Evolutionary conservation across 164 flowering plant genomes (phyloP).

Genomic region (Annona cherimola): DNA sequence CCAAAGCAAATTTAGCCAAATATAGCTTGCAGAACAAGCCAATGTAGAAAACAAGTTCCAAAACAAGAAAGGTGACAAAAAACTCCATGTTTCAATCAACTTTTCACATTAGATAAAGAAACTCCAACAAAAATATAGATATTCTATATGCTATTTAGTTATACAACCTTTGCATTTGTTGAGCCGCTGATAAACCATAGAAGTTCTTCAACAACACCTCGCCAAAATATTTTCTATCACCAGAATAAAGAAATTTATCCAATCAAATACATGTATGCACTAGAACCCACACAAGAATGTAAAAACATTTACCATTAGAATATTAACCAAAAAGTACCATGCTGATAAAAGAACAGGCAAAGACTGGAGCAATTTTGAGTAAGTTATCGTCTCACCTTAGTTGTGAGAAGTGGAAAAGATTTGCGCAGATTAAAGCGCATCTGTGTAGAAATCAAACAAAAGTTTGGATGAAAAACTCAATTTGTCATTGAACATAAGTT

Average conservation of each 20-base stretch:
- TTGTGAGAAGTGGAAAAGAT: conserved; percentile 84
- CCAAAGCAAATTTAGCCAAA: background rate
- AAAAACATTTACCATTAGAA: background rate
- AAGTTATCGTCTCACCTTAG: conserved; percentile 47
- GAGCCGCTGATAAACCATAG: conserved; percentile 98
- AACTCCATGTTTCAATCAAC: background rate
- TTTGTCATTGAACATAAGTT: background rate
- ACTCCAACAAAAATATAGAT: background rate
- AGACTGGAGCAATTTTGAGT: background rate
- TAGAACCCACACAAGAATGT: background rate
- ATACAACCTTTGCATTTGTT: conserved; percentile 79
- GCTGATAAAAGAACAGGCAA: background rate
- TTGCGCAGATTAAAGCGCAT: conserved; percentile 87
- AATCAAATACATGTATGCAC: background rate
- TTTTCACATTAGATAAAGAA: too few relatives aligned
- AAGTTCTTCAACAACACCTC: conserved; percentile 97
- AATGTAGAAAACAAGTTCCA: background rate
- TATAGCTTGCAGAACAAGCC: background rate
- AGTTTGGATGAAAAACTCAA: background rate
- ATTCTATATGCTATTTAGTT: background rate
- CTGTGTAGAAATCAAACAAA: conserved; percentile 27
- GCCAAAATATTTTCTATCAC: conserved; percentile 81
- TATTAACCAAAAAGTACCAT: background rate
- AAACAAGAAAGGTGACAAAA: background rate
- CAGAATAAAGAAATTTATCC: too few relatives aligned